Evolutionary conservation across 179 eudicot species (phyloP).

Genomic region (Vitellaria paradoxa): DNA sequence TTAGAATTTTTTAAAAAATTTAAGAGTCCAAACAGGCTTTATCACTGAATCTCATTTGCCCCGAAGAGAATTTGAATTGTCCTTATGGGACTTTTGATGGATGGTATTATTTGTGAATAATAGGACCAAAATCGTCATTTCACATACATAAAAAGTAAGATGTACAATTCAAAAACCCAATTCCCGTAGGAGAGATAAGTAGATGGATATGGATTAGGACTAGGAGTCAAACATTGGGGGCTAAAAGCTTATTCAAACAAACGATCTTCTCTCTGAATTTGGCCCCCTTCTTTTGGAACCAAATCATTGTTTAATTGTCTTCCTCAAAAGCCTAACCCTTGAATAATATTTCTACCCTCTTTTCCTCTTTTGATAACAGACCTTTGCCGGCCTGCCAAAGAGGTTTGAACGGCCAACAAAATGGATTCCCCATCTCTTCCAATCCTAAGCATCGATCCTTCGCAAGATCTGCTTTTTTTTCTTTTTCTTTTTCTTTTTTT

Average conservation of each 20-base stretch:
- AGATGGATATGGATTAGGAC: too few relatives aligned
- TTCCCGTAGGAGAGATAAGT: too few relatives aligned
- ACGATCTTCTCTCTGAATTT: background rate
- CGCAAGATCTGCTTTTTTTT: background rate
- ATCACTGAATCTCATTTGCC: too few relatives aligned
- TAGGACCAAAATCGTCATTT: too few relatives aligned
- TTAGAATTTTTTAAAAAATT: too few relatives aligned
- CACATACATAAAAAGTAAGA: too few relatives aligned
- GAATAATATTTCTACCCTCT: background rate
- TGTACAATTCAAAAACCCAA: too few relatives aligned
- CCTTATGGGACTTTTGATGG: too few relatives aligned
- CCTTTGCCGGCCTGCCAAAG: background rate
- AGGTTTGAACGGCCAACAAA: background rate
- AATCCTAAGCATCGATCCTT: conserved; percentile 1
- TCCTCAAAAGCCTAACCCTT: conserved; percentile 7
- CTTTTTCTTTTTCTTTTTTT: background rate
- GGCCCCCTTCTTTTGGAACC: conserved; percentile 9
- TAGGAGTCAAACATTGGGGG: background rate
- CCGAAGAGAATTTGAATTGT: too few relatives aligned
- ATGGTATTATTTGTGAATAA: too few relatives aligned
- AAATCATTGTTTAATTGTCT: background rate
- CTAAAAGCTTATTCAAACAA: background rate
- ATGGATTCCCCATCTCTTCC: background rate
- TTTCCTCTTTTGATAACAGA: background rate
- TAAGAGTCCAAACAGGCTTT: too few relatives aligned